Evolutionary conservation across 495 filamentous ascomycete genomes (phyloP).

Genomic region (Penicillium cosmopolitanum): DNA sequence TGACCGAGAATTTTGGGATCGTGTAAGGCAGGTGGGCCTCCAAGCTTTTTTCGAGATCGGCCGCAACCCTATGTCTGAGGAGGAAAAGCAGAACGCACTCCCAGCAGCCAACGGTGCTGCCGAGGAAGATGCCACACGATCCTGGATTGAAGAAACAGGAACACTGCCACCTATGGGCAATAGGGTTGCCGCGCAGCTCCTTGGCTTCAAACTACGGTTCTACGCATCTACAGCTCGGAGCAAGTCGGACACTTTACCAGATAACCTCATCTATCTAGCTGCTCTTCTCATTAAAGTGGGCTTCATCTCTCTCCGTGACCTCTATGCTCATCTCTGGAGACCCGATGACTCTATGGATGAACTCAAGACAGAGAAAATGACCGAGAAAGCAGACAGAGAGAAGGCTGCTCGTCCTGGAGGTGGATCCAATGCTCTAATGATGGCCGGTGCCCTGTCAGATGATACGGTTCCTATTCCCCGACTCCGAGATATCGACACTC

Average conservation of each 20-base stretch:
- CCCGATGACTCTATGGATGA: constrained; percentile 78
- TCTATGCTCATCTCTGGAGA: constrained; percentile 93
- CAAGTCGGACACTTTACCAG: constrained; percentile 71
- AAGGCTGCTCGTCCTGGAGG: constrained; percentile 64
- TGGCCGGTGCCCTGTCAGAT: constrained; percentile 84
- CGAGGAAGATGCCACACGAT: constrained; percentile 56
- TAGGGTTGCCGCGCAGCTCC: constrained; percentile 85
- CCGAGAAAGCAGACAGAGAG: constrained; percentile 81
- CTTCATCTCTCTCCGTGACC: constrained; percentile 91
- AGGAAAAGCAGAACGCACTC: constrained; percentile 49
- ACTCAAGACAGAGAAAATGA: constrained; percentile 64
- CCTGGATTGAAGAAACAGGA: constrained; percentile 78
- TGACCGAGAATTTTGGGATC: constrained; percentile 80
- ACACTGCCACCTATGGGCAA: constrained; percentile 86
- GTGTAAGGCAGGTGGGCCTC: constrained; percentile 73
- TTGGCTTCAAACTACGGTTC: constrained; percentile 97
- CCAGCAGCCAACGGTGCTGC: constrained; percentile 43
- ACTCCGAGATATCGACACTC: constrained; percentile 46
- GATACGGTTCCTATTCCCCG: constrained; percentile 66
- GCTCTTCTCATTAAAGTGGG: constrained; percentile 95
- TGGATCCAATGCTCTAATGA: constrained; percentile 81
- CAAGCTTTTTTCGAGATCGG: constrained; percentile 87
- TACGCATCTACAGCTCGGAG: constrained; percentile 77
- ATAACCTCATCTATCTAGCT: constrained; percentile 88
- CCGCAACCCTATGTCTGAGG: constrained; percentile 57